phyloP scores from a whole-genome alignment of 768 basidiomycete genomes.

The Tulasnella sp. region DNA sequence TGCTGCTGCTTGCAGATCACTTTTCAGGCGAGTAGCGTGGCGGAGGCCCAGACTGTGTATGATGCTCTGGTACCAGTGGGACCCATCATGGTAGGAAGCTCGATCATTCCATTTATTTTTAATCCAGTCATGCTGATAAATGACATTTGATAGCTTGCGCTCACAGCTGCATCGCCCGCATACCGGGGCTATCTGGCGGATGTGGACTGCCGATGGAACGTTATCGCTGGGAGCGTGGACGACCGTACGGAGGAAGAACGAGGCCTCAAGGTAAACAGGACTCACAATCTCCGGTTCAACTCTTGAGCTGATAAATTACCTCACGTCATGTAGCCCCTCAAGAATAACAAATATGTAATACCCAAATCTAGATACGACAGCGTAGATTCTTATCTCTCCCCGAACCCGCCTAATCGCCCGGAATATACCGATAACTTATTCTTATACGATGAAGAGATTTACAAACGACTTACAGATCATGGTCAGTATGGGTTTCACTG shows the following conservation, averaged over 20 bases:
- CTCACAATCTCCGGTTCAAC: slow-evolving; percentile 9
- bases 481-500: slow-evolving; percentile 47
- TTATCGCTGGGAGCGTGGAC: slow-evolving; percentile 96
- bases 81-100: slow-evolving; percentile 71
- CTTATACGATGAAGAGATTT: slow-evolving; percentile 68
- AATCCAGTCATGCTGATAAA: not conserved
- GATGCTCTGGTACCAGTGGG: slow-evolving; percentile 93
- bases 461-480: slow-evolving; percentile 58
- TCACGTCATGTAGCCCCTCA: slow-evolving; percentile 48
- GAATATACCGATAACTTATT: slow-evolving; percentile 87
- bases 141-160: slow-evolving; percentile 52
- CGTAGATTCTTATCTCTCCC: slow-evolving; percentile 87
- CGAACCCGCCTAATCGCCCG: slow-evolving; percentile 74
- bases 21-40: slow-evolving; percentile 91
- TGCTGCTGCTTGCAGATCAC: slow-evolving; percentile 97
- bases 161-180: slow-evolving; percentile 88
- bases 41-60: slow-evolving; percentile 86
- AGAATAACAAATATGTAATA: slow-evolving; percentile 63
- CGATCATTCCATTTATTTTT: not conserved
- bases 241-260: slow-evolving; percentile 94
- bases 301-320: not conserved
- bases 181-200: slow-evolving; percentile 94
- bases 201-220: slow-evolving; percentile 98
- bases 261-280: slow-evolving; percentile 56
- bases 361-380: slow-evolving; percentile 98